Percentiles rank a stretch among this genome's conserved stretches.
phyloP scores from a whole-genome alignment of 129 eudicot genomes.

The Rutidosis leptorrhynchoides region DNA sequence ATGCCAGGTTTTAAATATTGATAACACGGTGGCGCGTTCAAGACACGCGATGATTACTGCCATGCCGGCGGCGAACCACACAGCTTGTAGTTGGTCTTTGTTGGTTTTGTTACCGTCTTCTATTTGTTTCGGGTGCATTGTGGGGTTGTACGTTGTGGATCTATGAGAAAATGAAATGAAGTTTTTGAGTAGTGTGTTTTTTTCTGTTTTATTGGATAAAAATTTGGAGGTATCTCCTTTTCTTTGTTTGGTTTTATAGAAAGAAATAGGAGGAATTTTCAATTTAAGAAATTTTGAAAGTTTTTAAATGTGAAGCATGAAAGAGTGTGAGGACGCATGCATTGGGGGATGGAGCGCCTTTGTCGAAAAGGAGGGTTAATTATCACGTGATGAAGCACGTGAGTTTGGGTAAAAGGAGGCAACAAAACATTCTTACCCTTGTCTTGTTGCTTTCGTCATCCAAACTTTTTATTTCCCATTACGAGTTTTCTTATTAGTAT shows the following conservation, averaged over 20 bases:
- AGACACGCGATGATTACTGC: constrained; percentile 65
- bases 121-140: constrained; percentile 19
- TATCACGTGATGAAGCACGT: constrained; percentile 40
- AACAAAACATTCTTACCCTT: constrained; percentile 39
- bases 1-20: constrained; percentile 59
- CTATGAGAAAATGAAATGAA: neutral
- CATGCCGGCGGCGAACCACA: constrained; percentile 66
- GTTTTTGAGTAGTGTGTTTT: neutral
- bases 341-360: constrained; percentile 32
- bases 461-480: too few relatives aligned
- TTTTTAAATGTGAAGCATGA: neutral
- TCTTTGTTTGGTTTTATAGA: constrained; percentile 29
- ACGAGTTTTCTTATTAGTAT: too few relatives aligned
- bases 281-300: neutral
- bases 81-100: constrained; percentile 55
- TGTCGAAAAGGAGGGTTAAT: constrained; percentile 30
- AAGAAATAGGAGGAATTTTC: neutral
- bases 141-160: constrained; percentile 10
- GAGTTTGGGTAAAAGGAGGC: constrained; percentile 39
- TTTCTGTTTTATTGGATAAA: neutral
- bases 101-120: constrained; percentile 25
- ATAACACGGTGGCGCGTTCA: constrained; percentile 60
- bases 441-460: constrained; percentile 41
- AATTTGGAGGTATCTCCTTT: neutral
- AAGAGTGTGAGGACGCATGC: constrained; percentile 25